These are phyloP conservation scores for Pythium dissimile DNA, from an alignment of 352 stramenopile species.

Conservation along the genomic window DNA sequence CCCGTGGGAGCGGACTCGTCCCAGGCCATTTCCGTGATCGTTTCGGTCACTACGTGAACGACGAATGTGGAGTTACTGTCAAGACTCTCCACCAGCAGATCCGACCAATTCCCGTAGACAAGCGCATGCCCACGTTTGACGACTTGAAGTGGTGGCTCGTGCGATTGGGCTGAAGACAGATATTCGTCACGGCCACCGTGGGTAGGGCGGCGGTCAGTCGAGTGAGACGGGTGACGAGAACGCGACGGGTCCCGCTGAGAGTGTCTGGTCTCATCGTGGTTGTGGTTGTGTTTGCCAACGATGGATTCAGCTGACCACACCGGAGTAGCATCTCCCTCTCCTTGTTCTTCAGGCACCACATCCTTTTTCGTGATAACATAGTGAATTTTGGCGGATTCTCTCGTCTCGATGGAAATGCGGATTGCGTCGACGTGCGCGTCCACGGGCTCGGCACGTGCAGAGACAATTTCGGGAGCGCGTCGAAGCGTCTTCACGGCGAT, in stretches of 20 bases:
- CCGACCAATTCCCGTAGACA: not conserved
- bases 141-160: not conserved
- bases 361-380: no score
- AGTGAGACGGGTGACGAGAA: no score
- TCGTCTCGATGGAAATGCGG: conserved; percentile 19
- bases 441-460: conserved; percentile 19
- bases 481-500: conserved; percentile 39
- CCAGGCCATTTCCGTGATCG: conserved; percentile 8
- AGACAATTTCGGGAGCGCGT: conserved; percentile 29
- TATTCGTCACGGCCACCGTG: no score
- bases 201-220: not conserved
- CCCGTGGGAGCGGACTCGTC: conserved; percentile 20
- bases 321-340: not conserved
- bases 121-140: conserved; percentile 8
- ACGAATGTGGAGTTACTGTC: conserved; percentile 37
- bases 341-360: conserved; percentile 10
- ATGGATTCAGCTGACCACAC: no score
- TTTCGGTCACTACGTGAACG: conserved; percentile 16
- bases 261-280: no score
- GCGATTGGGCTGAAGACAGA: no score
- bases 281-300: no score
- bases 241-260: no score
- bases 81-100: conserved; percentile 27
- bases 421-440: conserved; percentile 36
- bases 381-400: conserved; percentile 38